Conservation (phyloP, 495 filamentous ascomycete genomes). For the Hypoxylon lienhwacheense region DNA sequence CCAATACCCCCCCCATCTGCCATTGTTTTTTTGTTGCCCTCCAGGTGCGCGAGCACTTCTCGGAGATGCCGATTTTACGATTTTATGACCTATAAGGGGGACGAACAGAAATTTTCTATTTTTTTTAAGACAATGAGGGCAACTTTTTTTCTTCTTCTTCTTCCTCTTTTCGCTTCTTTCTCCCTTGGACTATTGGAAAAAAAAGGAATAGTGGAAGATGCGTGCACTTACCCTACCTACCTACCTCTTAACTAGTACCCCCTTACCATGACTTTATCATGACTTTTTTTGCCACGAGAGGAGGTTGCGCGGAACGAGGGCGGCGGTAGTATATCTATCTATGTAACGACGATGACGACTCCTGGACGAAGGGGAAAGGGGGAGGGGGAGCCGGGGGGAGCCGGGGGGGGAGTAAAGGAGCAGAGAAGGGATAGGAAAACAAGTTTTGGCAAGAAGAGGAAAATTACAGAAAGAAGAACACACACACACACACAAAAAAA, state of each 20-base stretch:
- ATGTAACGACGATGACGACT: slow-evolving; percentile 18
- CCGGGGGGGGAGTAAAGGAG: slow-evolving; percentile 7
- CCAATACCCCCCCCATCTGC: slow-evolving; percentile 24
- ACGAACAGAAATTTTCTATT: slow-evolving; percentile 10
- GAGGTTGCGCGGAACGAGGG: slow-evolving; percentile 21
- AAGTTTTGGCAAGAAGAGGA: slow-evolving; percentile 14
- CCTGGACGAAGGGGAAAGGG: slow-evolving; percentile 6
- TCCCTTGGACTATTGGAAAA: slow-evolving; percentile 16
- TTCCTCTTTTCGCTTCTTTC: no score
- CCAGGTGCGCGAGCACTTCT: slow-evolving; percentile 20
- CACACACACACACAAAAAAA: no score
- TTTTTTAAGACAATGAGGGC: not conserved
- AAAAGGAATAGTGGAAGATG: slow-evolving; percentile 7
- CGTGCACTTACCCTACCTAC: slow-evolving; percentile 21
- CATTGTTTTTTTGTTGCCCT: slow-evolving; percentile 11
- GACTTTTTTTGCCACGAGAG: no score
- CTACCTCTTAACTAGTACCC: no score
- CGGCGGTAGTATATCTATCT: slow-evolving; percentile 6
- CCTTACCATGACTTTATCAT: no score
- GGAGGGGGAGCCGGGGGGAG: slow-evolving; percentile 3
- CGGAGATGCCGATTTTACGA: slow-evolving; percentile 13
- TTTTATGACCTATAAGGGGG: slow-evolving; percentile 29
- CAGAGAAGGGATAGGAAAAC: not conserved
- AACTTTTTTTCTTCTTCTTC: no score
- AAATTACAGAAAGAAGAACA: no score